These are phyloP conservation scores for Bathelium albidoporum DNA, from an alignment of 495 filamentous ascomycete genomes.

Conservation along the genomic window DNA sequence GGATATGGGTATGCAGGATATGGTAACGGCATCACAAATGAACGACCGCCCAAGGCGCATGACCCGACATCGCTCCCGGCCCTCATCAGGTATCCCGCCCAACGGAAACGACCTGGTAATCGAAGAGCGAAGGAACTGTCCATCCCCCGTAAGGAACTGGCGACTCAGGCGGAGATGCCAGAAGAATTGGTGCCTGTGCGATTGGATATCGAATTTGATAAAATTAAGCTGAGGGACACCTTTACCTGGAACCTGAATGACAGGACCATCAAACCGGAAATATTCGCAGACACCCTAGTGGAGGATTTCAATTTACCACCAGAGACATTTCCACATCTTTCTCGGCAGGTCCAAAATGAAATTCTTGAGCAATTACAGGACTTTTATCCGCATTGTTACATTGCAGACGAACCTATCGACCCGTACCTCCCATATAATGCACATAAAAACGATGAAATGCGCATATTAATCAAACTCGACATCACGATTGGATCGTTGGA, in stretches of 20 bases:
- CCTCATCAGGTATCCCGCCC: slow-evolving; percentile 61
- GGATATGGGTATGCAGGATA: slow-evolving; percentile 83
- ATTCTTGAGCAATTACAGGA: slow-evolving; percentile 86
- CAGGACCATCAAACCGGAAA: slow-evolving; percentile 60
- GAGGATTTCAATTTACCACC: slow-evolving; percentile 80
- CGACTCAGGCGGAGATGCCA: slow-evolving; percentile 73
- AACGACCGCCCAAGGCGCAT: slow-evolving; percentile 24
- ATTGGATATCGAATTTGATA: slow-evolving; percentile 90
- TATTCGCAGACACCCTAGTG: slow-evolving; percentile 79
- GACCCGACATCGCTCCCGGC: too few species aligned
- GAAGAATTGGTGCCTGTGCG: slow-evolving; percentile 88
- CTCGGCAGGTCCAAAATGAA: slow-evolving; percentile 66
- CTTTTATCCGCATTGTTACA: slow-evolving; percentile 80
- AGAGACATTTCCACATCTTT: slow-evolving; percentile 50
- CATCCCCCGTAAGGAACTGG: slow-evolving; percentile 64
- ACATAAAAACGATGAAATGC: slow-evolving; percentile 98
- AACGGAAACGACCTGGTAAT: slow-evolving; percentile 62
- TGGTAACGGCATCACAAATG: slow-evolving; percentile 74
- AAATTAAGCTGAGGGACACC: slow-evolving; percentile 90
- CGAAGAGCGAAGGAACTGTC: slow-evolving; percentile 60
- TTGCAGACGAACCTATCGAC: slow-evolving; percentile 84
- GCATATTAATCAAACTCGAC: slow-evolving; percentile 87
- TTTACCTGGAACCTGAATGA: slow-evolving; percentile 99
- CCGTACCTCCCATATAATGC: slow-evolving; percentile 82
- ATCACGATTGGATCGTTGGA: slow-evolving; percentile 96